Conservation (phyloP, 495 filamentous ascomycete genomes). For the Penicillium robsamsonii region DNA sequence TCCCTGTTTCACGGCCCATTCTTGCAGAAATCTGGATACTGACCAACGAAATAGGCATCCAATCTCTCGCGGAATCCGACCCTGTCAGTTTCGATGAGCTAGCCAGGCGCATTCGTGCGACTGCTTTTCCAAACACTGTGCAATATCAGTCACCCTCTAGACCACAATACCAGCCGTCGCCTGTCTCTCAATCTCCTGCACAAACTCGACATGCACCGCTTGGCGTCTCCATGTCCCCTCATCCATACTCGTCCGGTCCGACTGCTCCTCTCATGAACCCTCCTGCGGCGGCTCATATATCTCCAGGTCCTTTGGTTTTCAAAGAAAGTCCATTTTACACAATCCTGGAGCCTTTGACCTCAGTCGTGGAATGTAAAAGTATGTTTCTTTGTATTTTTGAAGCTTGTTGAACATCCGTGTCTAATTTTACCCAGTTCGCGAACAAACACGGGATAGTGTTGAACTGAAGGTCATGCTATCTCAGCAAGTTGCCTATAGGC, state of each 20-base stretch:
- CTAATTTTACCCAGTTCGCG: slow-evolving; percentile 42
- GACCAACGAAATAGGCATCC: slow-evolving; percentile 33
- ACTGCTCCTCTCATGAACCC: slow-evolving; percentile 1
- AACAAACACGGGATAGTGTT: slow-evolving; percentile 52
- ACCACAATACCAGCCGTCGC: slow-evolving; percentile 30
- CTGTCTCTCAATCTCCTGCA: slow-evolving; percentile 23
- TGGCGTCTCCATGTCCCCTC: slow-evolving; percentile 31
- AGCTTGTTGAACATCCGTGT: background rate
- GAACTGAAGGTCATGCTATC: slow-evolving; percentile 54
- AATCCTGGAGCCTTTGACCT: slow-evolving; percentile 57
- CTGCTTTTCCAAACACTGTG: slow-evolving; percentile 29
- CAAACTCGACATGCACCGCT: slow-evolving; percentile 31
- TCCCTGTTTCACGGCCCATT: background rate
- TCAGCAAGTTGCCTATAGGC: slow-evolving; percentile 44
- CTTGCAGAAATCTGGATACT: background rate
- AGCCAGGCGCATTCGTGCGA: slow-evolving; percentile 32
- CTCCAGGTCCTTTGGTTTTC: slow-evolving; percentile 49
- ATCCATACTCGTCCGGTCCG: slow-evolving; percentile 37
- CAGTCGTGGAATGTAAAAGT: slow-evolving; percentile 67
- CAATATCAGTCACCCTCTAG: slow-evolving; percentile 23
- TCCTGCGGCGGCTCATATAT: slow-evolving; percentile 17
- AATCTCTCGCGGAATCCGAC: slow-evolving; percentile 31
- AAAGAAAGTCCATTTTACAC: slow-evolving; percentile 79
- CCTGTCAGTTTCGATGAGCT: slow-evolving; percentile 35
- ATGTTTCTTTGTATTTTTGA: slow-evolving; percentile 26